These are phyloP conservation scores for Saccharomycopsis hybrid DNA, from an alignment of 1,139 yeast genomes.

Conservation along the genomic window DNA sequence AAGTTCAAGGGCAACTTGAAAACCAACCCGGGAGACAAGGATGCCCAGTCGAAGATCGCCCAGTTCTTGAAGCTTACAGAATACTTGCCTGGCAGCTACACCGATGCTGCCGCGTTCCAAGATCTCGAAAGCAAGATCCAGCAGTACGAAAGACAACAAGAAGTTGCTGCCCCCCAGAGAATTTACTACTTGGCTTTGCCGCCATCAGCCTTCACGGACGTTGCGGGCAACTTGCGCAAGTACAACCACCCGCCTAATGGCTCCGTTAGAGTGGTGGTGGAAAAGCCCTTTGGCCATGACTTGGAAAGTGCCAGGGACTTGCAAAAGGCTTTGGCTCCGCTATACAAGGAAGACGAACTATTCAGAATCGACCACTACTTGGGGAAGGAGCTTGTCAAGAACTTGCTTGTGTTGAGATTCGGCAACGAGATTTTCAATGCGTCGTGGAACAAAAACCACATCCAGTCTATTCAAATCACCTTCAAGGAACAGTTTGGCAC, in stretches of 20 bases:
- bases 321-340: slow-evolving; percentile 72
- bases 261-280: slow-evolving; percentile 76
- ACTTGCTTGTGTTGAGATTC: slow-evolving; percentile 79
- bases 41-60: slow-evolving; percentile 40
- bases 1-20: slow-evolving; percentile 66
- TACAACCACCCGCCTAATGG: slow-evolving; percentile 65
- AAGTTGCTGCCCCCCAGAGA: slow-evolving; percentile 53
- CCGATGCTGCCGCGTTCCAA: slow-evolving; percentile 65
- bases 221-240: slow-evolving; percentile 66
- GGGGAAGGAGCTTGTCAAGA: slow-evolving; percentile 97
- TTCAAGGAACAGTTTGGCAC: slow-evolving; percentile 98
- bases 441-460: slow-evolving; percentile 77
- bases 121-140: slow-evolving; percentile 49
- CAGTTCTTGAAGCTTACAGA: slow-evolving; percentile 59
- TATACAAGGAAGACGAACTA: slow-evolving; percentile 85
- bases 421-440: slow-evolving; percentile 82
- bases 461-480: slow-evolving; percentile 75
- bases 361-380: slow-evolving; percentile 95
- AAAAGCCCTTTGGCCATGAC: slow-evolving; percentile 97
- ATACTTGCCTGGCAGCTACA: slow-evolving; percentile 77
- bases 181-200: slow-evolving; percentile 91
- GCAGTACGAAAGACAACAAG: slow-evolving; percentile 46
- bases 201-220: slow-evolving; percentile 82
- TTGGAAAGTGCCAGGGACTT: slow-evolving; percentile 69
- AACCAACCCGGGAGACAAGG: slow-evolving; percentile 41